These are phyloP conservation scores for Magnaporthiopsis rhizophila DNA, from an alignment of 2,329 filamentous ascomycete genomes.

Conservation along the genomic window DNA sequence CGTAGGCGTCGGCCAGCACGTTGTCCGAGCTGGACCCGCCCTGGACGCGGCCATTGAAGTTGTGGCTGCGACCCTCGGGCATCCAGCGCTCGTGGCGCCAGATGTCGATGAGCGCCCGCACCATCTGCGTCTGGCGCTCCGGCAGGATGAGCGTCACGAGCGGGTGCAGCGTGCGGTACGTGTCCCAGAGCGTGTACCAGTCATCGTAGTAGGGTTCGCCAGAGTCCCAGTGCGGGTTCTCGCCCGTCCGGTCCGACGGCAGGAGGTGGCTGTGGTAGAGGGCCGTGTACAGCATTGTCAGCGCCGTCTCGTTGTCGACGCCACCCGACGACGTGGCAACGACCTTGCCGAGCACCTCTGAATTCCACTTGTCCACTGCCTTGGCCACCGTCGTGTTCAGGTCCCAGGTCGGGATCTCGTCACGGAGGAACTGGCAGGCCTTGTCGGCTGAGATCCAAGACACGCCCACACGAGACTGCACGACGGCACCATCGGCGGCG, in stretches of 20 bases:
- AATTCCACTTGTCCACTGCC: constrained; percentile 50
- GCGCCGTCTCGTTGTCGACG: constrained; percentile 34
- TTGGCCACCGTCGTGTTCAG: constrained; percentile 33
- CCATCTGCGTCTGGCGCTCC: constrained; percentile 50
- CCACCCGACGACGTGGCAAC: constrained; percentile 29
- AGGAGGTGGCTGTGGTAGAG: constrained; percentile 63
- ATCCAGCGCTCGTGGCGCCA: constrained; percentile 58
- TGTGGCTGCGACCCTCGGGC: constrained; percentile 61
- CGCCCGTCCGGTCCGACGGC: constrained; percentile 61
- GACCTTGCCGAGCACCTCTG: constrained; percentile 51
- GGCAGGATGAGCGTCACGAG: constrained; percentile 61
- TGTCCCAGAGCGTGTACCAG: constrained; percentile 59
- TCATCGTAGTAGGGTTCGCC: constrained; percentile 55
- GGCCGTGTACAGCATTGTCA: constrained; percentile 57
- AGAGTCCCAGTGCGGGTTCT: constrained; percentile 58
- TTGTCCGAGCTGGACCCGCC: constrained; percentile 65
- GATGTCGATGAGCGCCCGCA: constrained; percentile 59
- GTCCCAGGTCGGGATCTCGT: constrained; percentile 34
- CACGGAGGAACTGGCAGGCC: constrained; percentile 46
- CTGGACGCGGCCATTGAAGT: constrained; percentile 59
- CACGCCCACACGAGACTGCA: constrained; percentile 55
- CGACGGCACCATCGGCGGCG: constrained; percentile 31
- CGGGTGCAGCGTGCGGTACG: constrained; percentile 56
- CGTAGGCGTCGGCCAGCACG: constrained; percentile 58
- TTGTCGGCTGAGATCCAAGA: constrained; percentile 55